Percentiles rank a stretch among this genome's conserved stretches.
These are phyloP conservation scores for Filobasidium wieringae DNA, from an alignment of 768 basidiomycete species.

Conservation along the genomic window DNA sequence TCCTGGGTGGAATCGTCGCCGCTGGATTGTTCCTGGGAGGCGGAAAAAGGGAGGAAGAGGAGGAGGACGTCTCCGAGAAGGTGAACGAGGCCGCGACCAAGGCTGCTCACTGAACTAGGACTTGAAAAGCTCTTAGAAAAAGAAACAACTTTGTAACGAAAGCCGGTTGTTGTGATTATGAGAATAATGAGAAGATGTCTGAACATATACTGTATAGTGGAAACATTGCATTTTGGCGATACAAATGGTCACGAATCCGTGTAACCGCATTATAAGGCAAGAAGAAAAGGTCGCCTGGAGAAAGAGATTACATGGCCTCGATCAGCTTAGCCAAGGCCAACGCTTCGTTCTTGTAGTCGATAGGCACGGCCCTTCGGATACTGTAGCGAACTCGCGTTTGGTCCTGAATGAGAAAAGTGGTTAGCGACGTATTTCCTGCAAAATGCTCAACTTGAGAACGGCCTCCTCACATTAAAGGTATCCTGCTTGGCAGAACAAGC, in stretches of 20 bases:
- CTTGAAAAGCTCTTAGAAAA: no score
- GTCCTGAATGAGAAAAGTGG: constrained; percentile 49
- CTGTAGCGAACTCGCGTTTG: constrained; percentile 69
- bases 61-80: constrained; percentile 15
- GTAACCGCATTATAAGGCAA: no score
- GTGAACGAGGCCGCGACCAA: constrained; percentile 3
- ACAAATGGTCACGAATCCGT: no score
- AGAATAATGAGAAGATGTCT: no score
- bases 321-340: constrained; percentile 52
- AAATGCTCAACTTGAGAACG: not conserved
- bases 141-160: no score
- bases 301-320: constrained; percentile 35
- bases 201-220: no score
- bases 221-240: no score
- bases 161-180: no score
- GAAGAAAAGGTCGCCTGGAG: no score
- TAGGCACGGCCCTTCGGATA: constrained; percentile 52
- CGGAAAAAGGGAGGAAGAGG: constrained; percentile 15
- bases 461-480: constrained; percentile 49
- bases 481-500: constrained; percentile 77
- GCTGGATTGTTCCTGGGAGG: constrained; percentile 46
- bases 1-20: constrained; percentile 45
- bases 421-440: not conserved
- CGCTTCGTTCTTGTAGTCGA: constrained; percentile 61
- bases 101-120: not conserved